Conservation (phyloP, 2,329 filamentous ascomycete genomes). For the Trichophyton schoenleinii region DNA sequence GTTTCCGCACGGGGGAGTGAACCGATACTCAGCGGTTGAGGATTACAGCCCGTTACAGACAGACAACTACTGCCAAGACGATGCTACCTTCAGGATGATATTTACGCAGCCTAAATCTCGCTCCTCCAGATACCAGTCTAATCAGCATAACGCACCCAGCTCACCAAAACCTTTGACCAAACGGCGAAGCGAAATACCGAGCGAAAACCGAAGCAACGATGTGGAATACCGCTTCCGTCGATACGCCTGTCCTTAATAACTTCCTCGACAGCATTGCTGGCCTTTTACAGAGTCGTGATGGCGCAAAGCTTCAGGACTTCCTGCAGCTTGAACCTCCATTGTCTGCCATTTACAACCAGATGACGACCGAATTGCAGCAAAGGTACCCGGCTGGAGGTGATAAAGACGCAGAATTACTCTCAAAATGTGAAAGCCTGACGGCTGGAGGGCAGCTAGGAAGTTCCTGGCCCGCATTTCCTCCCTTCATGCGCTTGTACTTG, state of each 20-base stretch:
- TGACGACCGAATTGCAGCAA: constrained; percentile 54
- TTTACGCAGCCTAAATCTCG: no score
- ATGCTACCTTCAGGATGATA: no score
- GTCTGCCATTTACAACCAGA: constrained; percentile 52
- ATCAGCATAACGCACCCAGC: no score
- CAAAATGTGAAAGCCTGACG: constrained; percentile 48
- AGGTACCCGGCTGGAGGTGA: constrained; percentile 38
- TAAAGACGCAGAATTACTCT: constrained; percentile 40
- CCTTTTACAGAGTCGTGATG: constrained; percentile 52
- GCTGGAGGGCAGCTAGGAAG: constrained; percentile 52
- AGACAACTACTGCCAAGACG: no score
- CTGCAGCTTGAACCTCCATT: constrained; percentile 63
- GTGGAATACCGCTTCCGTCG: constrained; percentile 10
- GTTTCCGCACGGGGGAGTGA: no score
- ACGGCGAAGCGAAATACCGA: not conserved
- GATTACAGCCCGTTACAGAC: no score
- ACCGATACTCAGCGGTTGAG: no score
- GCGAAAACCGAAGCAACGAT: not conserved
- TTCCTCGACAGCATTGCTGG: constrained; percentile 55
- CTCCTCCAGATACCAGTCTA: no score
- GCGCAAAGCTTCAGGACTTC: constrained; percentile 53
- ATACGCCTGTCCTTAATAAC: constrained; percentile 52
- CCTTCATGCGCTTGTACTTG: constrained; percentile 71
- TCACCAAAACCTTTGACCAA: no score
- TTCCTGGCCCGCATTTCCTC: constrained; percentile 63